Percentiles rank a stretch among this genome's conserved stretches.
Conservation (phyloP, 106 monocot genomes). For the Dioscorea zingiberensis region DNA sequence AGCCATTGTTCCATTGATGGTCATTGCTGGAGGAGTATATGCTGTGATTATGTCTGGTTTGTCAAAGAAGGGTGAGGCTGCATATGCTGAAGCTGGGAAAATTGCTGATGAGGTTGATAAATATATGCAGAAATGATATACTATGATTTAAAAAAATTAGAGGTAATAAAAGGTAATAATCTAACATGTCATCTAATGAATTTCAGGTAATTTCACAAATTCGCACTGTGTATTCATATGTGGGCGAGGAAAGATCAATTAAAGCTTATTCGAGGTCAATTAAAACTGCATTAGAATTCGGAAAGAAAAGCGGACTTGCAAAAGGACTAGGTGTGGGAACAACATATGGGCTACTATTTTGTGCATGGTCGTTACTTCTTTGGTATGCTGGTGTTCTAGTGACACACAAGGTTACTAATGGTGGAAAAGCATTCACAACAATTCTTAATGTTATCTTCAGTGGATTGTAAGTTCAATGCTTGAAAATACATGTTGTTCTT, state of each 20-base stretch:
- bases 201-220: slow-evolving; percentile 40
- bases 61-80: slow-evolving; percentile 32
- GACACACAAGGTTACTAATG: slow-evolving; percentile 25
- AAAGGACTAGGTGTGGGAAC: slow-evolving; percentile 51
- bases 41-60: slow-evolving; percentile 26
- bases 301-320: slow-evolving; percentile 36
- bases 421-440: slow-evolving; percentile 50
- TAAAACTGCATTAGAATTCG: slow-evolving; percentile 28
- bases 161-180: no score
- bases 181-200: no score
- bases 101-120: slow-evolving; percentile 30
- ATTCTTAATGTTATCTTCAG: slow-evolving; percentile 44
- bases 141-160: no score
- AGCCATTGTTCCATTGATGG: slow-evolving; percentile 32
- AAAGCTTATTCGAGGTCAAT: slow-evolving; percentile 30
- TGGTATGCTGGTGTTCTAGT: slow-evolving; percentile 52
- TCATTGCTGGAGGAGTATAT: slow-evolving; percentile 36
- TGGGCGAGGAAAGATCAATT: slow-evolving; percentile 31
- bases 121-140: no score
- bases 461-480: slow-evolving; percentile 34
- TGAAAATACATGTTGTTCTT: neutral
- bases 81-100: slow-evolving; percentile 44
- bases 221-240: slow-evolving; percentile 38
- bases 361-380: slow-evolving; percentile 42
- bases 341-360: slow-evolving; percentile 42